Base-by-base conservation (phyloP, 2,329 filamentous ascomycete species). In the Colletotrichum trifolii region DNA sequence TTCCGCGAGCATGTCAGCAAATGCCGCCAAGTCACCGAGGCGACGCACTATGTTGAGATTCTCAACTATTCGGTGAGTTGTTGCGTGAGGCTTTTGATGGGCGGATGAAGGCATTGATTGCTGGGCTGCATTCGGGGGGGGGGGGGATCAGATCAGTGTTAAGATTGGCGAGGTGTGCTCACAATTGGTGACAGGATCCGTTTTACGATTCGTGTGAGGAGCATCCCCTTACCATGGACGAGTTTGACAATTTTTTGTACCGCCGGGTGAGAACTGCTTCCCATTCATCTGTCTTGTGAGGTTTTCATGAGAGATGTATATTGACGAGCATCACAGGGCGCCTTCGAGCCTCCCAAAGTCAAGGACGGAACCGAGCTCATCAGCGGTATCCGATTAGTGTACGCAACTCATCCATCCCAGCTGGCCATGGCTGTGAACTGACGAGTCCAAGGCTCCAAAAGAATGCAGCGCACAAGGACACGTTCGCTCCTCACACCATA, bases 201-300 rank as follows among this genome's bases (percentile, higher is more conserved):
- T 77, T 77, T 11, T 78, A 80, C 68, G 83, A 87, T 68, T 78
- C 77, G 3, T 75, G 75, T 56, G 85, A 87, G 69, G 81, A 87
- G 69, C 84, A 86, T 70, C 71, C 78, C 8, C 76, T 88, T 65
- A 80, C 81, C 8, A 68, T 75, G 35, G 83, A 86, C 73, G 86
- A 88, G 69, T 88, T 88, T 75, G 78, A 83, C 13, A 88, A 88
- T 72, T 88, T 87, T 67, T 72, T 88, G 8, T 73, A 81, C 48
- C 80, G 77, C 50, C 77, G 77, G 72, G 85, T 87, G 76, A 69
- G 82, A 75, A 39, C 54, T 38, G 33, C 13, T 40, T 13, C 42
- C 35, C 45, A 12, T 50, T 49, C 38, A 11, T 12, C 15, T 43
- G 4, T 42, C 12, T 34, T 35, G n/a, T 42, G 34, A 35, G 49